A percentile compares a stretch with the other conserved stretches of the same genome.
phyloP scores from a whole-genome alignment of 108 stramenopile species.

The Cyclotella atomus region DNA sequence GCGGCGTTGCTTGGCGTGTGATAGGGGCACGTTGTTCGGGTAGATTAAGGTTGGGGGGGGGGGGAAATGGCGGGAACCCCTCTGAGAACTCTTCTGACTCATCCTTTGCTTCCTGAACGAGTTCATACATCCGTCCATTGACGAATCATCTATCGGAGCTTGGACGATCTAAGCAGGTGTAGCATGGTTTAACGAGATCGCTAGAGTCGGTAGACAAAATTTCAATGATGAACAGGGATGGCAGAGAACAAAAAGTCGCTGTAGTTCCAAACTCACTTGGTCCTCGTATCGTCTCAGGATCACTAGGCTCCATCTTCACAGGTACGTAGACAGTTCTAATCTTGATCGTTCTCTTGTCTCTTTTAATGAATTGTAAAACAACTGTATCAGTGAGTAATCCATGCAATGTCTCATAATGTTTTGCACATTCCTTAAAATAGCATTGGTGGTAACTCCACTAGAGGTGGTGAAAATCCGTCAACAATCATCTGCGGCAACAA shows the following conservation, averaged over 20 bases:
- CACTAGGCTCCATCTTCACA: conserved; percentile 66
- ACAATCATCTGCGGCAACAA: conserved; percentile 43
- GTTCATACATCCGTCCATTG: no score
- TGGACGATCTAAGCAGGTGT: no score
- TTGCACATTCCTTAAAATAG: not conserved
- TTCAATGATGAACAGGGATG: not conserved
- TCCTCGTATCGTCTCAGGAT: conserved; percentile 59
- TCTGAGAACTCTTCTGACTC: no score
- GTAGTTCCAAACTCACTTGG: conserved; percentile 20
- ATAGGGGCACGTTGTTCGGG: no score
- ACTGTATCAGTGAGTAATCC: not conserved
- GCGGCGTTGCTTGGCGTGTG: no score
- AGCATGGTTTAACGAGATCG: no score
- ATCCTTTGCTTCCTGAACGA: no score
- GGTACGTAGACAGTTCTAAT: not conserved
- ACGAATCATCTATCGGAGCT: no score
- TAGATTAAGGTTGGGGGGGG: no score
- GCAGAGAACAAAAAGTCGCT: no score
- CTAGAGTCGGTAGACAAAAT: no score
- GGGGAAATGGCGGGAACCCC: no score
- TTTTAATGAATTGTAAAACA: not conserved
- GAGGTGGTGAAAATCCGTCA: conserved; percentile 82
- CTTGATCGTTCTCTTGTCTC: not conserved
- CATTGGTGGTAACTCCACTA: conserved; percentile 68
- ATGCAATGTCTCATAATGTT: not conserved